Percentiles rank a stretch among this genome's conserved stretches.
Evolutionary conservation across 2,329 filamentous ascomycete species (phyloP).

Genomic region (Fusarium pseudocircinatum): DNA sequence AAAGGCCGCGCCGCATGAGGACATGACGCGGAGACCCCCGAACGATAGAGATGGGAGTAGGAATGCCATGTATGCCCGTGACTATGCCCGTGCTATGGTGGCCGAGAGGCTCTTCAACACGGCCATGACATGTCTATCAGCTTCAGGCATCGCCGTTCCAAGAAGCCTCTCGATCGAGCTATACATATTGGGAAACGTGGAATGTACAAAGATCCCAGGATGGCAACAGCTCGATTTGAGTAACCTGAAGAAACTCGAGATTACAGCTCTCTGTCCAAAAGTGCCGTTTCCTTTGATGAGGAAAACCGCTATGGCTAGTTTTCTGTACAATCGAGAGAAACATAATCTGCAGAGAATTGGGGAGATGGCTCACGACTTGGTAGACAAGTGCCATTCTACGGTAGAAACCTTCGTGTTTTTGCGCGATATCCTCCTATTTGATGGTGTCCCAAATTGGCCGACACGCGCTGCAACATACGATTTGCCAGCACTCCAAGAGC

Average conservation of each 20-base stretch:
- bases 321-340: not conserved
- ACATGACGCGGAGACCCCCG: rapidly evolving
- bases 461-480: not conserved
- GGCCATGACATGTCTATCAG: not conserved
- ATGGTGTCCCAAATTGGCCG: not conserved
- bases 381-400: not conserved
- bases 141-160: not conserved
- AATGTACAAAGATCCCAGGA: not conserved
- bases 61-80: not conserved
- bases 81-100: not conserved
- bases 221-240: not conserved
- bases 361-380: not conserved
- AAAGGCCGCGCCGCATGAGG: not conserved
- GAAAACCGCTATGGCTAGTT: not conserved
- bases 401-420: not conserved
- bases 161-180: not conserved
- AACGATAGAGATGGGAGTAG: not conserved
- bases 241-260: rapidly evolving
- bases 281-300: not conserved
- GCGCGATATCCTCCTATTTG: no score
- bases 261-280: not conserved
- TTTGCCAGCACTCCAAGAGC: not conserved
- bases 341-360: not conserved
- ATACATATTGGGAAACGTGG: not conserved
- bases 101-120: not conserved